These are phyloP conservation scores for Trametes cubensis DNA, from an alignment of 768 basidiomycete species.

Conservation along the genomic window DNA sequence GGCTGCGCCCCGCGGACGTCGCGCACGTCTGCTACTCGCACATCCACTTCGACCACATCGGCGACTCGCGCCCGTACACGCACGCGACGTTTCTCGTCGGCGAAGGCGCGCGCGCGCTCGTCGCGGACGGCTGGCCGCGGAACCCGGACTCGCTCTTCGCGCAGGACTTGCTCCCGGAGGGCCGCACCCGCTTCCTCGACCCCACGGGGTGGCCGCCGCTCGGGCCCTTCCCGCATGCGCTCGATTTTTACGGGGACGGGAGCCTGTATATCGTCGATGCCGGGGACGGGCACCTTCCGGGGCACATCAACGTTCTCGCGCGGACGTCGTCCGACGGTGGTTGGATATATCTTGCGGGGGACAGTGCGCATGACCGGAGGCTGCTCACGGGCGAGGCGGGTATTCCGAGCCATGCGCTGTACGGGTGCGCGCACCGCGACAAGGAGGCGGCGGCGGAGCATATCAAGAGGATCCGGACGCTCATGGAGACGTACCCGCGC, in stretches of 20 bases:
- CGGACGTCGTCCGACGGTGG: slow-evolving; percentile 55
- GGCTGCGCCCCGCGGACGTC: slow-evolving; percentile 45
- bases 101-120: slow-evolving; percentile 38
- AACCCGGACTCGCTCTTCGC: slow-evolving; percentile 39
- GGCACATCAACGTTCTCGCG: slow-evolving; percentile 56
- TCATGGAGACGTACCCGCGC: slow-evolving; percentile 35
- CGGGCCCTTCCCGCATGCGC: slow-evolving; percentile 51
- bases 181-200: slow-evolving; percentile 30
- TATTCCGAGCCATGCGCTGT: background rate
- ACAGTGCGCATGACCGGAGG: slow-evolving; percentile 42
- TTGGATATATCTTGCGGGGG: slow-evolving; percentile 60
- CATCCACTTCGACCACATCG: slow-evolving; percentile 56
- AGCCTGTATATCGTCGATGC: slow-evolving; percentile 60
- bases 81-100: slow-evolving; percentile 53
- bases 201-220: slow-evolving; percentile 41
- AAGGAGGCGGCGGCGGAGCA: slow-evolving; percentile 41
- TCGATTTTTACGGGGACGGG: slow-evolving; percentile 62
- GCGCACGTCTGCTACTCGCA: slow-evolving; percentile 53
- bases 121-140: slow-evolving; percentile 47
- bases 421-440: slow-evolving; percentile 12
- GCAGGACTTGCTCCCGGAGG: slow-evolving; percentile 20
- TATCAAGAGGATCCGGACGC: slow-evolving; percentile 42
- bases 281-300: slow-evolving; percentile 51
- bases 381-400: slow-evolving; percentile 13
- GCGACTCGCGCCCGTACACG: slow-evolving; percentile 49